These are phyloP conservation scores for Pseudonitzschia multiseries DNA, from an alignment of 108 stramenopile species.

Conservation along the genomic window DNA sequence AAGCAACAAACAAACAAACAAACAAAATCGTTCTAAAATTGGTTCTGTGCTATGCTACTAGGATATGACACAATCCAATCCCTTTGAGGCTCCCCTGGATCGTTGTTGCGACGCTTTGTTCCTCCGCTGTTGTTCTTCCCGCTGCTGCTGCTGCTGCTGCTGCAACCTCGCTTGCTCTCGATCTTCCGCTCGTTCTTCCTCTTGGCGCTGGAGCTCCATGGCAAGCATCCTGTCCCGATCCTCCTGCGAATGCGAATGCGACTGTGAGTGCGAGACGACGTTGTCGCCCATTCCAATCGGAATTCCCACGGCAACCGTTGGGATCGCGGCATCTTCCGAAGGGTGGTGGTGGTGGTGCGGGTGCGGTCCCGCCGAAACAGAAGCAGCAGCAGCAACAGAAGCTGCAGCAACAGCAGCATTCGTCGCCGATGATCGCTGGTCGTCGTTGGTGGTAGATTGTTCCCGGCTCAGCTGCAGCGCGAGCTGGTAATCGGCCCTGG, in stretches of 20 bases:
- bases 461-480: conserved; percentile 60
- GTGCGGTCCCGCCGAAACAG: too few relatives aligned
- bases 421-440: too few relatives aligned
- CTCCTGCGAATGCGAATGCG: not conserved
- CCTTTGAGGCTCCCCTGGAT: not conserved
- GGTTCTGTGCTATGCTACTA: not conserved
- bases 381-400: too few relatives aligned
- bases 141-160: conserved; percentile 2
- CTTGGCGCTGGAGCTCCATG: conserved; percentile 8
- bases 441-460: too few relatives aligned
- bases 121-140: not conserved
- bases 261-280: too few relatives aligned
- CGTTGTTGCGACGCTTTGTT: not conserved
- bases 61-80: not conserved
- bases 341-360: too few relatives aligned
- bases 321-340: not conserved
- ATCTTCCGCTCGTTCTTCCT: conserved; percentile 11
- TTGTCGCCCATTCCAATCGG: not conserved
- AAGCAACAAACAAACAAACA: too few relatives aligned
- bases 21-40: not conserved
- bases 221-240: conserved; percentile 1
- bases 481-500: conserved; percentile 69
- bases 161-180: conserved; percentile 1
- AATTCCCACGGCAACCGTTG: not conserved
- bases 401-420: too few relatives aligned